Percentiles rank a stretch among this genome's conserved stretches.
phyloP scores from a whole-genome alignment of 495 filamentous ascomycete species.

The Poronia punctata region DNA sequence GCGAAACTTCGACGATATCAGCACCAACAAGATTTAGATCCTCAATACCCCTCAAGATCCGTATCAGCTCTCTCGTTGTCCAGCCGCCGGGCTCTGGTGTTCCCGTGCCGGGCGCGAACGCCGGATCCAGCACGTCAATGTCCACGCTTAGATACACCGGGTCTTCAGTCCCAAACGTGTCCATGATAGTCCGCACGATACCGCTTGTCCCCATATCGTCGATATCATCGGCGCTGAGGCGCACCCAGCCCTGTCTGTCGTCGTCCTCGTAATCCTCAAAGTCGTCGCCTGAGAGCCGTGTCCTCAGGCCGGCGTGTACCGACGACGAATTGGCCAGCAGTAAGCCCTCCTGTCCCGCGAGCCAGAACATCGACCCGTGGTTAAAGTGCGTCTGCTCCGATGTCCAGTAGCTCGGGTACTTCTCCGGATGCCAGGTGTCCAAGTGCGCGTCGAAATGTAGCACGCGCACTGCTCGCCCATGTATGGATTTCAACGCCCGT shows the following conservation, averaged over 20 bases:
- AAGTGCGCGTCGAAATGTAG: slow-evolving; percentile 79
- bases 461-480: slow-evolving; percentile 65
- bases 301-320: slow-evolving; percentile 73
- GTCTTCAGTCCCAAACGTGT: slow-evolving; percentile 50
- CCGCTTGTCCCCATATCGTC: slow-evolving; percentile 58
- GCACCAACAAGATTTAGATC: slow-evolving; percentile 64
- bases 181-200: slow-evolving; percentile 51
- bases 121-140: slow-evolving; percentile 70
- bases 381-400: slow-evolving; percentile 66
- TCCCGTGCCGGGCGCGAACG: slow-evolving; percentile 64
- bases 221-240: slow-evolving; percentile 62
- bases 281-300: slow-evolving; percentile 58
- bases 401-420: slow-evolving; percentile 68
- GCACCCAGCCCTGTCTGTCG: slow-evolving; percentile 54
- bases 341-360: slow-evolving; percentile 67
- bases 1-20: slow-evolving; percentile 80
- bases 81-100: slow-evolving; percentile 70
- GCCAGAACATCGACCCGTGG: slow-evolving; percentile 82
- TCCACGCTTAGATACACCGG: slow-evolving; percentile 69
- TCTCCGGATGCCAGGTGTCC: slow-evolving; percentile 78
- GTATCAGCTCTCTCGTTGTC: slow-evolving; percentile 65
- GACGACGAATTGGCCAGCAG: slow-evolving; percentile 52
- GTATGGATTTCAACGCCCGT: slow-evolving; percentile 60
- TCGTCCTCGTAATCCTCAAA: slow-evolving; percentile 63
- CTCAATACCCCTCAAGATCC: slow-evolving; percentile 63